Base-by-base conservation (phyloP, 2,329 filamentous ascomycete genomes). In the Pezizomycotina sp. region DNA sequence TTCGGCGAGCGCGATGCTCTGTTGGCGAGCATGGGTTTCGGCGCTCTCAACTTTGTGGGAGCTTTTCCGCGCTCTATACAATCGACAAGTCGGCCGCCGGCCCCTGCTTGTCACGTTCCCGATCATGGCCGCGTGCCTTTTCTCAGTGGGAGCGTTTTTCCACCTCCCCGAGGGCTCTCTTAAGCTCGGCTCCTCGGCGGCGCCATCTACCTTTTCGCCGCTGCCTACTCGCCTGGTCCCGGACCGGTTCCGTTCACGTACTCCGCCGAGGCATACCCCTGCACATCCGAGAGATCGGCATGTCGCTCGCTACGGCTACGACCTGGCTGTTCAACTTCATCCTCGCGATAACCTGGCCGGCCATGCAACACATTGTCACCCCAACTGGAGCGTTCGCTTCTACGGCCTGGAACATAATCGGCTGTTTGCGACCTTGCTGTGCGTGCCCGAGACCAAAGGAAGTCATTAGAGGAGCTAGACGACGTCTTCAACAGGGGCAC, bases 181-280 rank as follows among this genome's bases (percentile, higher is more conserved):
- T 1, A 52, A 3, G 49, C 60, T 5, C 57, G 42, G 1, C 62
- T 60, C 34, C 61, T 66, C 19, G 61, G 62, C 5, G 50, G 62
- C 7, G 63, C 61, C n/a, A 61, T 64, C 27, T 66, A 66, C 45
- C 52, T 66, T 10, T 68, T 62, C 38, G 62, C 56, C 32, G 53
- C 64, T 9, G 62, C 66, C 8, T 68, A 68, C 53, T 65, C 62
- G 1, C 69, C 70, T 1, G 72, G 72, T 23, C 71, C 71, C 50
- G 72, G 72, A 0, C 66, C 68, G 0, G 71, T 75, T 0, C 71
- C 72, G 0, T 76, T 75, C 49, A 74, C 69, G 0, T 77, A 76
- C 52, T 73, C 69, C 0, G 71, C 72, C 13, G 72, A 77, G 52
- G 71, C 69, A 1, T 76, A 74, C 49, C 71, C 71, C 57, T 74